These are phyloP conservation scores for Pythium aquatile DNA, from an alignment of 352 stramenopile species.

Conservation along the genomic window DNA sequence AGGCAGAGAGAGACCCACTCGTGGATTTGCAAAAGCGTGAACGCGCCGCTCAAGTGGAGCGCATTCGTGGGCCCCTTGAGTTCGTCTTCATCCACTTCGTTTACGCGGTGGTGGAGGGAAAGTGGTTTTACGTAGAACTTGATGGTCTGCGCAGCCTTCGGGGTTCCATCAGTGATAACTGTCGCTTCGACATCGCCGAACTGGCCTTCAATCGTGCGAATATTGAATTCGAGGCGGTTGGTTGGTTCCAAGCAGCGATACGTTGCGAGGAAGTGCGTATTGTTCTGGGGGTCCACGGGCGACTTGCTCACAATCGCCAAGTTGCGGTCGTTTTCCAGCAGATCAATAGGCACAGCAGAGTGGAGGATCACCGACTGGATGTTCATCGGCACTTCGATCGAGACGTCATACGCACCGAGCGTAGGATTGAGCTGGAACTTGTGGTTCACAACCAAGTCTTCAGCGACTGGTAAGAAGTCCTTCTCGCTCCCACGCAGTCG, in stretches of 20 bases:
- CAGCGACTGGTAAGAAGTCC: constrained; percentile 62
- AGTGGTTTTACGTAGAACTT: constrained; percentile 82
- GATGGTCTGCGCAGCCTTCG: constrained; percentile 64
- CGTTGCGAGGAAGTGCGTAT: constrained; percentile 73
- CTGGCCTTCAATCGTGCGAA: constrained; percentile 85
- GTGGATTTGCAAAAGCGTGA: constrained; percentile 84
- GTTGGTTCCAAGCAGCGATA: constrained; percentile 80
- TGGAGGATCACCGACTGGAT: constrained; percentile 80
- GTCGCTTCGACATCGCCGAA: constrained; percentile 78
- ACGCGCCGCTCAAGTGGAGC: constrained; percentile 67
- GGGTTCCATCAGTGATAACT: constrained; percentile 60
- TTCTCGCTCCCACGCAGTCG: constrained; percentile 41
- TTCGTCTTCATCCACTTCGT: constrained; percentile 52
- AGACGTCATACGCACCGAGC: constrained; percentile 72
- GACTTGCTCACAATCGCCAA: constrained; percentile 76
- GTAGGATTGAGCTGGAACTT: constrained; percentile 75
- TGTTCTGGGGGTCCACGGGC: constrained; percentile 41
- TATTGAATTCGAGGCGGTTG: constrained; percentile 74
- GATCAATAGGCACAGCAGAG: constrained; percentile 67
- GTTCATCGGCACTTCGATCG: constrained; percentile 74
- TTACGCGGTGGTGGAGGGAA: constrained; percentile 79
- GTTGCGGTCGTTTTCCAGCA: constrained; percentile 78
- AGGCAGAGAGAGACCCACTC: constrained; percentile 83
- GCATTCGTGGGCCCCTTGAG: constrained; percentile 57
- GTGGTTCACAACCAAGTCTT: constrained; percentile 78